Conservation (phyloP, 169 alveolate species). For the Plasmodium berghei region DNA sequence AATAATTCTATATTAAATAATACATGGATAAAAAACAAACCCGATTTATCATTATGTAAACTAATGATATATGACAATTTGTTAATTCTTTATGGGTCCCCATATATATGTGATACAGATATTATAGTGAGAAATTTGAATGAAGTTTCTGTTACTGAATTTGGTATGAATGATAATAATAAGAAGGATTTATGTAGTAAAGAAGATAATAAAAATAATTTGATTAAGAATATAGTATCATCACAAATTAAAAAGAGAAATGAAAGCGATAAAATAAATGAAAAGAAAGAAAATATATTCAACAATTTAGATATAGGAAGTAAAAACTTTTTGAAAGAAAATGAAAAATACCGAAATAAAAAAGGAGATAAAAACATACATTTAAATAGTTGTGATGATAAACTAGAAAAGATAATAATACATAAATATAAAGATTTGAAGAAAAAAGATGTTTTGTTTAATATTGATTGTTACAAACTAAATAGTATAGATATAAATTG, state of each 20-base stretch:
- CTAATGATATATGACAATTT: constrained; percentile 59
- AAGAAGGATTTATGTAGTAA: not conserved
- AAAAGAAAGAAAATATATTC: not conserved
- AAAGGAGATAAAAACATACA: not conserved
- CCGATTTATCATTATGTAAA: constrained; percentile 62
- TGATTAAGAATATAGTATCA: not conserved
- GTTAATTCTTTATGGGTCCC: constrained; percentile 42
- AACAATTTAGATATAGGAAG: constrained; percentile 21
- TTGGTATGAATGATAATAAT: not conserved
- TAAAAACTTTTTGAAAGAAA: constrained; percentile 42
- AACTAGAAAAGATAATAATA: constrained; percentile 23
- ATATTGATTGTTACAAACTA: constrained; percentile 50
- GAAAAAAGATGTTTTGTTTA: constrained; percentile 64
- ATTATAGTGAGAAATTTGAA: not conserved
- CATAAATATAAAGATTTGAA: constrained; percentile 69
- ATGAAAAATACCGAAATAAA: constrained; percentile 13
- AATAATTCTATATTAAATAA: constrained; percentile 53
- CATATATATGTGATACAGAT: constrained; percentile 38
- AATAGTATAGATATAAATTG: constrained; percentile 29
- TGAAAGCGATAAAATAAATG: not conserved
- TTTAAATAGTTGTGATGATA: constrained; percentile 16
- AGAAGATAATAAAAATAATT: not conserved
- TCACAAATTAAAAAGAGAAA: not conserved
- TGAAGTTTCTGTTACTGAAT: not conserved
- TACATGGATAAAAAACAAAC: constrained; percentile 60